A percentile compares a stretch with the other conserved stretches of the same genome.
phyloP scores from a whole-genome alignment of 2,329 filamentous ascomycete genomes.

The Sporothrix humicola region DNA sequence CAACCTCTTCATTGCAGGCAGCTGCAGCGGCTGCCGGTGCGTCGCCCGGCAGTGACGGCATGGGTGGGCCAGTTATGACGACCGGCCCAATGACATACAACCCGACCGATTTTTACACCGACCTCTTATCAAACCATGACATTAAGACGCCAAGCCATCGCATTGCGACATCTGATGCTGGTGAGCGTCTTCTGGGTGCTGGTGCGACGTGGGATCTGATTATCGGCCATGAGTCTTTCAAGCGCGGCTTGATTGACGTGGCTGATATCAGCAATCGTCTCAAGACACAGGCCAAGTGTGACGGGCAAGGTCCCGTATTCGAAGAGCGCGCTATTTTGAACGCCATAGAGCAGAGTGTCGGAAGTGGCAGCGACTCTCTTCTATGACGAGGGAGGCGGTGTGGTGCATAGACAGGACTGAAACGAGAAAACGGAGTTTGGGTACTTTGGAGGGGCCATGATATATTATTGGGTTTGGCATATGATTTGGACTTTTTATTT shows the following conservation, averaged over 20 bases:
- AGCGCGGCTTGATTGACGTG: conserved; percentile 79
- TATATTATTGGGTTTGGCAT: conserved; percentile 15
- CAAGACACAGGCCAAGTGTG: conserved; percentile 76
- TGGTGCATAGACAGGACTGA: background rate
- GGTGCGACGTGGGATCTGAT: conserved; percentile 90
- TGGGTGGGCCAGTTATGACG: conserved; percentile 55
- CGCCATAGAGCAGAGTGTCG: conserved; percentile 80
- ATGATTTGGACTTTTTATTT: conserved; percentile 9
- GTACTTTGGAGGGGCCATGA: background rate
- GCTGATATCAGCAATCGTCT: conserved; percentile 79
- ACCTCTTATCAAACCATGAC: conserved; percentile 64
- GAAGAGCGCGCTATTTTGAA: conserved; percentile 73
- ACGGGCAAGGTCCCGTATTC: conserved; percentile 88
- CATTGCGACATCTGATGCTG: conserved; percentile 68
- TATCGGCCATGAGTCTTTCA: conserved; percentile 77
- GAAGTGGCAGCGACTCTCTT: conserved; percentile 78
- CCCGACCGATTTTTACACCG: conserved; percentile 73
- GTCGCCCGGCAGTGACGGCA: conserved; percentile 52
- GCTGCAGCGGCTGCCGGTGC: conserved; percentile 43
- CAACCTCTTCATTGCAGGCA: conserved; percentile 63
- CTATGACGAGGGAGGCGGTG: conserved; percentile 43
- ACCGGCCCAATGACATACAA: conserved; percentile 74
- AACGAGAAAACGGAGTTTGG: conserved; percentile 30
- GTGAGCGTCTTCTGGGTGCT: conserved; percentile 73
- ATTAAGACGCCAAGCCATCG: conserved; percentile 71